phyloP scores from a whole-genome alignment of 768 basidiomycete genomes.

The Chalciporus piperatus region DNA sequence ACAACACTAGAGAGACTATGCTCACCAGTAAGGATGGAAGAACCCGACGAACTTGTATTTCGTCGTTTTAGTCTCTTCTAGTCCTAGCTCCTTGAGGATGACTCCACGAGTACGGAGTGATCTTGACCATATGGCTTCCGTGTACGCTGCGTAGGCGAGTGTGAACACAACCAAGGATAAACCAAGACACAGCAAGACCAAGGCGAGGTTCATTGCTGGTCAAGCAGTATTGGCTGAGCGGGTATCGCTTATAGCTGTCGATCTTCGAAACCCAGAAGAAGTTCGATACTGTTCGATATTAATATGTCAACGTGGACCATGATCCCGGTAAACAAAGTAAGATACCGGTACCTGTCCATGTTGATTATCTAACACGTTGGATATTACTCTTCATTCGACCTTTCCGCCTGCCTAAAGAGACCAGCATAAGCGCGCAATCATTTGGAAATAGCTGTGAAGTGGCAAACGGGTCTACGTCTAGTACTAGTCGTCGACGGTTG shows the following conservation, averaged over 20 bases:
- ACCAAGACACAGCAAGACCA: slow-evolving; percentile 16
- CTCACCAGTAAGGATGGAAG: slow-evolving; percentile 96
- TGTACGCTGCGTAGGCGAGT: slow-evolving; percentile 26
- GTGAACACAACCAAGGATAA: slow-evolving; percentile 6
- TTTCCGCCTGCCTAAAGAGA: no score
- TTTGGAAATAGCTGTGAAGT: no score
- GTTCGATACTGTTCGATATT: no score
- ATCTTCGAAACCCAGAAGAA: not conserved
- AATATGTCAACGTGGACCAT: no score
- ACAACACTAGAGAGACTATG: not conserved
- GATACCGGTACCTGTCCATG: no score
- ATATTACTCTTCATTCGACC: no score
- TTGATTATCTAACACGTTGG: no score
- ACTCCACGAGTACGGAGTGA: slow-evolving; percentile 18
- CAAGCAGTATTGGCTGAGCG: not conserved
- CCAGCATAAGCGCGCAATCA: no score
- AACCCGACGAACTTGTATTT: slow-evolving; percentile 61
- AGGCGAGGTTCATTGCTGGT: slow-evolving; percentile 10
- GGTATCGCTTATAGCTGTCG: no score
- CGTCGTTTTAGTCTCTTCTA: not conserved
- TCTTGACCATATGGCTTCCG: slow-evolving; percentile 18
- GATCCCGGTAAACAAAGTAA: no score
- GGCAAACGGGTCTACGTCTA: no score
- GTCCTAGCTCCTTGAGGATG: slow-evolving; percentile 20
- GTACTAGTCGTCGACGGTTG: no score